Evolutionary conservation across 495 filamentous ascomycete species (phyloP), one percentile per base, ranked within the genome.

Genomic region (Trichoderma erinaceum): DNA sequence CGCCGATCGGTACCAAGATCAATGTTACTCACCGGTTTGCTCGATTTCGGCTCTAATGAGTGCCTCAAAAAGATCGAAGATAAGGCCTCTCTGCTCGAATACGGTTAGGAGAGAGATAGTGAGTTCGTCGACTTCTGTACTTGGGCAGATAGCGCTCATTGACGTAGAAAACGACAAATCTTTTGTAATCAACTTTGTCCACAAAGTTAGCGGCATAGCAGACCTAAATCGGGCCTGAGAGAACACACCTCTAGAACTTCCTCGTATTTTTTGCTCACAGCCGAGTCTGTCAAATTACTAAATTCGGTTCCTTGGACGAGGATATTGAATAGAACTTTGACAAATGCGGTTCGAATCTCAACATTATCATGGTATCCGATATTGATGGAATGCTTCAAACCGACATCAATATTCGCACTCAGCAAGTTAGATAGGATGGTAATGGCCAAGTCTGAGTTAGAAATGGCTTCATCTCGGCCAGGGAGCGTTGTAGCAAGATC

Each of bases 331-430:
- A 89, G 79, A 11, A 89, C 87, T 70, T 85, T 84, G 67, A 89
- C 83, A 70, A 89, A 89, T 23, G 87, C 87, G 10, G 86, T 89
- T 48, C 87, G 80, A 66, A 88, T 88, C 72, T 88, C 85, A 12
- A 86, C 73, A 71, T 87, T 86, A 72, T 89, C 85, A 69, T 89
- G 84, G 69, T 89, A 89, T 7, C 87, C 87, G 68, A 89, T 87
- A 69, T 81, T 83, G 27, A 89, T 75, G 12, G 84, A 86, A 71
- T 87, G 84, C 73, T 89, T 88, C 18, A 89, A 74, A 2, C 87
- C 87, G 21, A 89, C 86, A 72, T 89, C 87, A 43, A 89, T 86
- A 71, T 89, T 89, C 4, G 87, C 86, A 67, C 86, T 88, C 46
- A 89, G 74, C 3, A 89, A 79, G 68, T 89, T 89, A 23, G 86